phyloP scores from a whole-genome alignment of 805 yeast genomes.

The Candida insectalens region DNA sequence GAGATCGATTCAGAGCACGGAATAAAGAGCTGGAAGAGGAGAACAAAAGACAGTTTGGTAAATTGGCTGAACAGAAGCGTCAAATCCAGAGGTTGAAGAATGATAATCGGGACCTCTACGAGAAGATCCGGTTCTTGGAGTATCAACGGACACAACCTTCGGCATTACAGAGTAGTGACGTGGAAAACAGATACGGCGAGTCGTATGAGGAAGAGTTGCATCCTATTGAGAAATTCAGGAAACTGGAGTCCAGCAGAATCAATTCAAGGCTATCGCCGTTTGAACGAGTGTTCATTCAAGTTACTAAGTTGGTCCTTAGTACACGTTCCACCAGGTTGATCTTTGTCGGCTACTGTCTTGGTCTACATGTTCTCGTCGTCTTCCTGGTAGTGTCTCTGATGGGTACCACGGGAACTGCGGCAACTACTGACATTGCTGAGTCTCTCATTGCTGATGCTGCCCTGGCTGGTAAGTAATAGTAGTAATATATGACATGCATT shows the following conservation, averaged over 20 bases:
- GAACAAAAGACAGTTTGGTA: constrained; percentile 43
- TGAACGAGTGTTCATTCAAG: constrained; percentile 66
- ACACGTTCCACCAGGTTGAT: constrained; percentile 63
- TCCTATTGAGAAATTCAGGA: constrained; percentile 76
- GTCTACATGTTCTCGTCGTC: constrained; percentile 68
- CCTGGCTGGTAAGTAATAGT: too few species aligned
- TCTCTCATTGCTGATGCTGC: too few species aligned
- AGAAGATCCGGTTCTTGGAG: constrained; percentile 60
- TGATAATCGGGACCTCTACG: constrained; percentile 75
- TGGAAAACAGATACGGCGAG: constrained; percentile 52
- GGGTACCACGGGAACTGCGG: constrained; percentile 11
- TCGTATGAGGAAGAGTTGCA: constrained; percentile 71
- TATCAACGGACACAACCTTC: constrained; percentile 27
- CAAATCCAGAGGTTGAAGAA: constrained; percentile 55
- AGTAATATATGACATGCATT: too few species aligned
- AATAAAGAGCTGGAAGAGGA: constrained; percentile 82
- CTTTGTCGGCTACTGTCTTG: constrained; percentile 64
- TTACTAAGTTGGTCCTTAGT: constrained; percentile 67
- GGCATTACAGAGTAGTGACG: constrained; percentile 11
- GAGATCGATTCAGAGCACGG: constrained; percentile 84
- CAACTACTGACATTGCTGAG: constrained; percentile 5
- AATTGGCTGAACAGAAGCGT: constrained; percentile 50
- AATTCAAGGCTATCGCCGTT: constrained; percentile 62
- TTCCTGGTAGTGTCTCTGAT: constrained; percentile 47
- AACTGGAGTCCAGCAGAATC: constrained; percentile 67